Percentiles rank a stretch among this genome's conserved stretches.
Conservation (phyloP, 805 yeast species). For the Saturnispora gosingensis region DNA sequence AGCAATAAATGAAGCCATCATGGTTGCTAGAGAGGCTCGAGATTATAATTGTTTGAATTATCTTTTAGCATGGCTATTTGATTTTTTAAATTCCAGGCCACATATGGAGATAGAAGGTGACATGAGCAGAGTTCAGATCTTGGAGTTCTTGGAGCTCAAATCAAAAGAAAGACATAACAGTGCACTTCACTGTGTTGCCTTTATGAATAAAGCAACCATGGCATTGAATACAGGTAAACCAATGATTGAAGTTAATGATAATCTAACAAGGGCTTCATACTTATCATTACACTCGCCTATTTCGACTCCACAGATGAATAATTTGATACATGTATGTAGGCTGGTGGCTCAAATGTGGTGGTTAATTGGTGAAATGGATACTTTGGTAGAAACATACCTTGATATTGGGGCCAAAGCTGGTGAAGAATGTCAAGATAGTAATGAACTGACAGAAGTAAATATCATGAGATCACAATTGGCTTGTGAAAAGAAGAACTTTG, state of each 20-base stretch:
- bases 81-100: slow-evolving; percentile 63
- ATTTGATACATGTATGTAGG: slow-evolving; percentile 4
- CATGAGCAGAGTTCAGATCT: slow-evolving; percentile 30
- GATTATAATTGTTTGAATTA: slow-evolving; percentile 66
- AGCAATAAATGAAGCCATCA: slow-evolving; percentile 78
- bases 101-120: slow-evolving; percentile 17
- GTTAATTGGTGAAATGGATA: not conserved
- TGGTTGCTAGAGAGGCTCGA: slow-evolving; percentile 78
- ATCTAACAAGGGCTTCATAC: slow-evolving; percentile 46
- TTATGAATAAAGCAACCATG: slow-evolving; percentile 54
- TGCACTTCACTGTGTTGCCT: slow-evolving; percentile 49
- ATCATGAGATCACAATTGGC: slow-evolving; percentile 27
- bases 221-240: slow-evolving; percentile 43
- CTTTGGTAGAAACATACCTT: not conserved
- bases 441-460: slow-evolving; percentile 24
- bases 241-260: slow-evolving; percentile 39
- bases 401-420: slow-evolving; percentile 1
- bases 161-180: slow-evolving; percentile 40
- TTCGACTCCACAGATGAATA: not conserved
- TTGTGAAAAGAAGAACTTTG: not conserved
- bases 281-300: slow-evolving; percentile 33
- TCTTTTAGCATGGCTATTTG: slow-evolving; percentile 64
- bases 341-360: slow-evolving; percentile 7
- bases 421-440: slow-evolving; percentile 28
- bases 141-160: slow-evolving; percentile 50